Percentiles rank a stretch among this genome's conserved stretches.
Conservation (phyloP, 768 basidiomycete species). For the Ramaria sp. region DNA sequence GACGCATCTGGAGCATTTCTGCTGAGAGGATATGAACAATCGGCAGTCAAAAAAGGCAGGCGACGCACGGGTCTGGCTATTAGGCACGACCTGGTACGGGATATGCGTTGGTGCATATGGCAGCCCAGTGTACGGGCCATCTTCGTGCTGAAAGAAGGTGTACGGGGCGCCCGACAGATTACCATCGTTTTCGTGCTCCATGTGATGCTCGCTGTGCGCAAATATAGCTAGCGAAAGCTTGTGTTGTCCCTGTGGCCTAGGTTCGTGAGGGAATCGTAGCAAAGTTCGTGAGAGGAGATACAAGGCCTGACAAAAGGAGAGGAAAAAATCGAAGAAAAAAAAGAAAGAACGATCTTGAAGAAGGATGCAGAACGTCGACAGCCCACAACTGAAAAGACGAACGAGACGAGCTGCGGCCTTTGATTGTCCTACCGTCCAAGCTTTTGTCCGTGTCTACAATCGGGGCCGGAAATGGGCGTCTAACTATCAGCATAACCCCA, state of each 20-base stretch:
- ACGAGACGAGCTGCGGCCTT: not conserved
- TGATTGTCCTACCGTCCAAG: not conserved
- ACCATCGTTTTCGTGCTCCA: conserved; percentile 20
- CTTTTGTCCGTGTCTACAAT: not conserved
- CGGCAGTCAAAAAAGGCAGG: conserved; percentile 37
- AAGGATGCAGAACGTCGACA: conserved; percentile 20
- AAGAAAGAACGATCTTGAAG: conserved; percentile 24
- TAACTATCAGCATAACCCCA: too few species aligned
- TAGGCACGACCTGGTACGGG: conserved; percentile 34
- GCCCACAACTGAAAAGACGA: conserved; percentile 6
- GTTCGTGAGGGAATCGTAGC: not conserved
- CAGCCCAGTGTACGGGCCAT: conserved; percentile 34
- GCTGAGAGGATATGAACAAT: conserved; percentile 35
- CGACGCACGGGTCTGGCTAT: conserved; percentile 29
- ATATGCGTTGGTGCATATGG: conserved; percentile 28
- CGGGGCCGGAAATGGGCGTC: too few species aligned
- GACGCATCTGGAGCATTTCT: conserved; percentile 41
- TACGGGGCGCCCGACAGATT: conserved; percentile 21
- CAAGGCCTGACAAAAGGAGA: conserved; percentile 24
- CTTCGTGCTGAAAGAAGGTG: conserved; percentile 24
- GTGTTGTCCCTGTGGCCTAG: not conserved
- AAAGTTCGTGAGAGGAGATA: not conserved
- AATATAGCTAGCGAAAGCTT: too few species aligned
- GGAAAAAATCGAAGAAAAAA: too few species aligned
- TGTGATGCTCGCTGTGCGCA: too few species aligned